Conservation (phyloP, 1,284 basidiomycete species). For the Prillingera fragicola region DNA sequence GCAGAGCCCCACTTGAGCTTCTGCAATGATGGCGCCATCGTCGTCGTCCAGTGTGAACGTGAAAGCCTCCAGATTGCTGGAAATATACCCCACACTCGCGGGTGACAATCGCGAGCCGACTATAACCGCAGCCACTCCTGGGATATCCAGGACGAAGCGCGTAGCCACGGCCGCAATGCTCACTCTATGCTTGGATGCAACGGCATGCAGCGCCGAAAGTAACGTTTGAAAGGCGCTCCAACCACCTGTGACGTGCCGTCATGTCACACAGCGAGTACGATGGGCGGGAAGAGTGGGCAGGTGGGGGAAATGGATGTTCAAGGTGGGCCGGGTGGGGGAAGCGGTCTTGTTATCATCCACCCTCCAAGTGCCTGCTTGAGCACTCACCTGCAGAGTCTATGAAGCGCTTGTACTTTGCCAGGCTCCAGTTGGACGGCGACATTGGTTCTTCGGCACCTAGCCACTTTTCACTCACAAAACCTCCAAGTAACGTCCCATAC, state of each 20-base stretch:
- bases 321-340: no score
- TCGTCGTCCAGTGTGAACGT: slow-evolving; percentile 1
- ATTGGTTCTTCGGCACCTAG: slow-evolving; percentile 2
- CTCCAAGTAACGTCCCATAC: slow-evolving; percentile 18
- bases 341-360: no score
- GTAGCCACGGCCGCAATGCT: slow-evolving; percentile 13
- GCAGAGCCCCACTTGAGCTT: background rate
- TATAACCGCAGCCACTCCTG: slow-evolving; percentile 13
- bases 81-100: no score
- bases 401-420: slow-evolving; percentile 19
- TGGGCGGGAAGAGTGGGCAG: no score
- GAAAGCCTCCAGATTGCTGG: slow-evolving; percentile 5
- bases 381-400: slow-evolving; percentile 19
- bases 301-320: no score
- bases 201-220: slow-evolving; percentile 5
- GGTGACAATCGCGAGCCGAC: slow-evolving; percentile 11
- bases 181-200: slow-evolving; percentile 17
- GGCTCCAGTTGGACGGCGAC: slow-evolving; percentile 11
- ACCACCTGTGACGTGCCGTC: slow-evolving; percentile 14
- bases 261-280: background rate
- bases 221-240: slow-evolving; percentile 17
- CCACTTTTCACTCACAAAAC: slow-evolving; percentile 19
- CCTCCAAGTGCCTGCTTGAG: no score
- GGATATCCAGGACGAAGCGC: slow-evolving; percentile 14
- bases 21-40: background rate